Evolutionary conservation across 768 basidiomycete genomes (phyloP), one percentile per base, ranked within the genome.

Genomic region (Rhizopogon salebrosus): DNA sequence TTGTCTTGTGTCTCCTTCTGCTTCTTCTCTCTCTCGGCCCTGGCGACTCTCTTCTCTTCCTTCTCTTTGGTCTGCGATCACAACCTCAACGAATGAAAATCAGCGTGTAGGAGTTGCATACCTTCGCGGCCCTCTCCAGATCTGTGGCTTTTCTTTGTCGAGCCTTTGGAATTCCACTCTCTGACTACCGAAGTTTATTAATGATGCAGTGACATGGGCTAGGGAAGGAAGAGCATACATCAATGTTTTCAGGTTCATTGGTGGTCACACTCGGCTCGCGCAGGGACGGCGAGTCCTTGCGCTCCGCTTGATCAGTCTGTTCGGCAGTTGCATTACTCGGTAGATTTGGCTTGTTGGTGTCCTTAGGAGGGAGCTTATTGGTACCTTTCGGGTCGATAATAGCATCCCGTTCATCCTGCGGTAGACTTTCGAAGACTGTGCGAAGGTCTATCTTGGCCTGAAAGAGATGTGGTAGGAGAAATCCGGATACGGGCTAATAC

Each of bases 21-120:
- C 64, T 82, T 89, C 71, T 79, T 84, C 59, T 87, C 85, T 62
- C 80, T 85, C 61, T 89, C 87, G 3, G 72, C 76, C 60, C 82
- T 89, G 9, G 82, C 85, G 0, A 74, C 76, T 59, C 82, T 87
- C 70, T 80, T 86, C 59, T 86, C 86, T 45, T 76, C 70, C 52
- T 75, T 79, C 48, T 86, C 85, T 62, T 83, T 87, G 57, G 85
- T 83, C 89, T 91, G 56, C 0, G 31, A 35, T 7, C 41, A 48
- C 6, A 36, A 63, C 31, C 61, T 50, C 38, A 51, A 22, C 26
- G 6, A 35, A 22, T 27, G 41, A 35, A n/a, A 7, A 31, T 50
- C 50, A 22, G 26, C 9, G 42, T 34, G 26, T 18, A 27, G 38
- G 14, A 23, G 26, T 49, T 7, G 22, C 42, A 55, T 54, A 70